Evolutionary conservation across 176 grass and related monocot genomes (phyloP), one percentile per base, ranked within the genome.

Genomic region (Aegilops sharonensis): DNA sequence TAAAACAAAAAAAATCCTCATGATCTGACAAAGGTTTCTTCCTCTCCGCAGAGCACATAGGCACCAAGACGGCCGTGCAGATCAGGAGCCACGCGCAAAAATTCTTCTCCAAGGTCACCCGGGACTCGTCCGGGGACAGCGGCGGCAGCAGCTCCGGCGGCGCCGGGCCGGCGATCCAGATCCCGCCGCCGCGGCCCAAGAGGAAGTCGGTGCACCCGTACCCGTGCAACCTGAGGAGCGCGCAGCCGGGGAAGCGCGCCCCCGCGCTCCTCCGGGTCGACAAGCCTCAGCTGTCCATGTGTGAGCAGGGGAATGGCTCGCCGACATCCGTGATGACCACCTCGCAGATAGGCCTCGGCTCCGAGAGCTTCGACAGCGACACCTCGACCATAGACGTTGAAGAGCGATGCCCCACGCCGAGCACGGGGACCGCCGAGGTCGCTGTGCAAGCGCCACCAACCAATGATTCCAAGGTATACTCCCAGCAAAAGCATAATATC

Each of bases 11-110:
- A 52, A 52, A 54, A 54, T 18, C 50, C 50, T 18, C 2, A 1
- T 68, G 60, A 6, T 9, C 80, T 87, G 42, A 87, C 29, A 27
- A 36, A 21, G 4, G 12, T 1, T 56, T 14, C 18, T 69, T 81
- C 11, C 18, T 13, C 74, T 50, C 64, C 73, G 79, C 92, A 98
- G 95, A 95, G 60, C 88, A 98, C 84, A 89, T 98, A 76, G 89
- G 93, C 85, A 95, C 86, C 77, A 98, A 95, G 91, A 95, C 95
- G 5, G 89, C 95, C 9, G 94, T 98, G 86, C 95, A 98, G 67
- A 94, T 98, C 87, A 89, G 95, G 85, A 98, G 95, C 84, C 95
- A 98, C 83, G 95, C 95, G 21, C 95, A 98, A 66, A 98, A 98
- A 32, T 98, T 98, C 81, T 98, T 98, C 84, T 91, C 95, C 78